Conservation (phyloP, 2,329 filamentous ascomycete genomes). For the Fusarium bulbicola region DNA sequence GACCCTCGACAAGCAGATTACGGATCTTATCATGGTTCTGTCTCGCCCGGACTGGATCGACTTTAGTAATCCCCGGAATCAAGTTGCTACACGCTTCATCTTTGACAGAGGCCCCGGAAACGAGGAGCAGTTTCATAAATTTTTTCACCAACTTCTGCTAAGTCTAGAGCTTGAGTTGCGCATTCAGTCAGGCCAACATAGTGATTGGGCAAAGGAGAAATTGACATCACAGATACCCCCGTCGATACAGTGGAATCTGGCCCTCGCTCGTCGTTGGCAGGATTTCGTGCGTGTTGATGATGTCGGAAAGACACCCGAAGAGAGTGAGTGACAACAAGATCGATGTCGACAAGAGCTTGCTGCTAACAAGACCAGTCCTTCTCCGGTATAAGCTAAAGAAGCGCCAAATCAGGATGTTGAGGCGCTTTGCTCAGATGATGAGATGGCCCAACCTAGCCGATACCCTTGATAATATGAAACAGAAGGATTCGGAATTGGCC, state of each 20-base stretch:
- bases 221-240: constrained; percentile 73
- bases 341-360: background rate
- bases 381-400: constrained; percentile 72
- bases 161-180: constrained; percentile 76
- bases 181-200: constrained; percentile 70
- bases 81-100: constrained; percentile 78
- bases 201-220: constrained; percentile 71
- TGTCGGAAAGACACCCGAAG: constrained; percentile 62
- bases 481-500: constrained; percentile 65
- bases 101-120: constrained; percentile 67
- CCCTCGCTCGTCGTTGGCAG: constrained; percentile 77
- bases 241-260: constrained; percentile 76
- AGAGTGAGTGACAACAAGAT: constrained; percentile 50
- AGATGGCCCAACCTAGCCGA: constrained; percentile 80
- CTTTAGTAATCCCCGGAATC: constrained; percentile 74
- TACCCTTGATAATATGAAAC: constrained; percentile 69
- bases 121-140: constrained; percentile 67
- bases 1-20: constrained; percentile 75
- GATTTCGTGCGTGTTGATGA: constrained; percentile 74
- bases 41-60: constrained; percentile 78
- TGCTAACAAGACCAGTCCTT: constrained; percentile 53
- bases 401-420: constrained; percentile 73
- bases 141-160: constrained; percentile 81
- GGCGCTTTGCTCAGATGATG: constrained; percentile 74
- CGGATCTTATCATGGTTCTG: constrained; percentile 74